Conservation (phyloP, 352 stramenopile species). For the Nothophytophthora sp. region DNA sequence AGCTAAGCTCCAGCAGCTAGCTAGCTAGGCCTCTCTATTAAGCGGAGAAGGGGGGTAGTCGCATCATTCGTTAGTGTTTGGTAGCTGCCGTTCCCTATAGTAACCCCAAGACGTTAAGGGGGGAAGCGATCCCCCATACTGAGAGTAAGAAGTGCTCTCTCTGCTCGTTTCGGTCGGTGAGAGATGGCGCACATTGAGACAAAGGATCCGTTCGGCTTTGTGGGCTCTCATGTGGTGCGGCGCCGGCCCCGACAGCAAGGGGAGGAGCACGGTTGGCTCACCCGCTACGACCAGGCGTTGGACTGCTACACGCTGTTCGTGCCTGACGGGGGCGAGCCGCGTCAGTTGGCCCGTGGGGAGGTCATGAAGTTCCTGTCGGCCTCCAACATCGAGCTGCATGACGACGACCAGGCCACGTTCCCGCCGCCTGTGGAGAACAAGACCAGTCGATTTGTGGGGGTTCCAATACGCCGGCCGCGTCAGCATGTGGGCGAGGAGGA, state of each 20-base stretch:
- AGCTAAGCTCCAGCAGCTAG: too few species aligned
- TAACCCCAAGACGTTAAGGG: too few species aligned
- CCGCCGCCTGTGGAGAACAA: constrained; percentile 54
- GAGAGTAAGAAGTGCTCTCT: too few species aligned
- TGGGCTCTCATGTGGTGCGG: constrained; percentile 60
- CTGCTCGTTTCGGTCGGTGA: constrained; percentile 5
- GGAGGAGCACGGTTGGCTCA: constrained; percentile 68
- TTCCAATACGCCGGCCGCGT: constrained; percentile 25
- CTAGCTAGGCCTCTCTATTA: too few species aligned
- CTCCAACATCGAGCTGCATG: constrained; percentile 48
- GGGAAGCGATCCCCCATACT: too few species aligned
- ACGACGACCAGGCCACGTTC: constrained; percentile 45
- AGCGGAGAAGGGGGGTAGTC: too few species aligned
- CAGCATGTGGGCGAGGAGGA: background rate
- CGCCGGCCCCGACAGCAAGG: constrained; percentile 13
- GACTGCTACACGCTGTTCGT: constrained; percentile 75
- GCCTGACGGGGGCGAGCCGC: constrained; percentile 31
- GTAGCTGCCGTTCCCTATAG: too few species aligned
- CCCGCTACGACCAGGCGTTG: constrained; percentile 57
- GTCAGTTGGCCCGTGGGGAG: constrained; percentile 45
- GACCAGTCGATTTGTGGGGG: constrained; percentile 54
- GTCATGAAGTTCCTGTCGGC: constrained; percentile 67
- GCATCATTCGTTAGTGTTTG: too few species aligned
- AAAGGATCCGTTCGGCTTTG: constrained; percentile 63
- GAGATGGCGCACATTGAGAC: constrained; percentile 44